Conservation (phyloP, 345 rosid genomes). For the Acer yangbiense region DNA sequence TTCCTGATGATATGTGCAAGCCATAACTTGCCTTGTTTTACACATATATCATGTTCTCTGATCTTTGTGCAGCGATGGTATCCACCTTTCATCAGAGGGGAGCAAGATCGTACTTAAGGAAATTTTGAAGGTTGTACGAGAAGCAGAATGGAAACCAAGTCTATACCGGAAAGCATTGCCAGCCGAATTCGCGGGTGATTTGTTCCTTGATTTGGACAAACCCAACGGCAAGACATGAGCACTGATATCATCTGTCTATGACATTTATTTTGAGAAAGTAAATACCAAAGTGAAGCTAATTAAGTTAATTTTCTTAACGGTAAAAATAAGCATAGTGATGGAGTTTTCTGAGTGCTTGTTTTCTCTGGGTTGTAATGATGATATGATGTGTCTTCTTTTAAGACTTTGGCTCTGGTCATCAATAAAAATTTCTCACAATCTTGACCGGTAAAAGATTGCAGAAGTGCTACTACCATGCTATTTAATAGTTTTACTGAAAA, state of each 20-base stretch:
- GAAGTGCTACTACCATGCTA: background rate
- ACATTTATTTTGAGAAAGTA: too few species aligned
- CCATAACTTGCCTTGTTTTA: too few species aligned
- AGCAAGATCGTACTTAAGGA: slow-evolving; percentile 65
- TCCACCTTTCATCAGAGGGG: slow-evolving; percentile 66
- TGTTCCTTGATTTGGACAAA: slow-evolving; percentile 19
- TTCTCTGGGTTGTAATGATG: too few species aligned
- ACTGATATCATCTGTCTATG: too few species aligned
- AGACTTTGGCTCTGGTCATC: background rate
- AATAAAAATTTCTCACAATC: background rate
- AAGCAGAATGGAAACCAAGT: slow-evolving; percentile 78
- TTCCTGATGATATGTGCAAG: background rate
- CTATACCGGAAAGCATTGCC: slow-evolving; percentile 60
- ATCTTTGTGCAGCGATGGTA: slow-evolving; percentile 58
- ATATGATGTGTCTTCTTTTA: background rate
- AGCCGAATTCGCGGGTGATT: slow-evolving; percentile 51
- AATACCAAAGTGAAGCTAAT: too few species aligned
- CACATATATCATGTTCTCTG: too few species aligned
- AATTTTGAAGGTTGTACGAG: slow-evolving; percentile 52
- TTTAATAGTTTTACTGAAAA: too few species aligned
- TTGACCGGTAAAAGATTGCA: background rate
- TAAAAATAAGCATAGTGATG: too few species aligned
- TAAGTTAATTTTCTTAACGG: too few species aligned
- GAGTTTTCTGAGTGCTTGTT: too few species aligned
- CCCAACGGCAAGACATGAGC: slow-evolving; percentile 20